phyloP scores from a whole-genome alignment of 2,329 filamentous ascomycete species.

The Xylariaceae sp. region DNA sequence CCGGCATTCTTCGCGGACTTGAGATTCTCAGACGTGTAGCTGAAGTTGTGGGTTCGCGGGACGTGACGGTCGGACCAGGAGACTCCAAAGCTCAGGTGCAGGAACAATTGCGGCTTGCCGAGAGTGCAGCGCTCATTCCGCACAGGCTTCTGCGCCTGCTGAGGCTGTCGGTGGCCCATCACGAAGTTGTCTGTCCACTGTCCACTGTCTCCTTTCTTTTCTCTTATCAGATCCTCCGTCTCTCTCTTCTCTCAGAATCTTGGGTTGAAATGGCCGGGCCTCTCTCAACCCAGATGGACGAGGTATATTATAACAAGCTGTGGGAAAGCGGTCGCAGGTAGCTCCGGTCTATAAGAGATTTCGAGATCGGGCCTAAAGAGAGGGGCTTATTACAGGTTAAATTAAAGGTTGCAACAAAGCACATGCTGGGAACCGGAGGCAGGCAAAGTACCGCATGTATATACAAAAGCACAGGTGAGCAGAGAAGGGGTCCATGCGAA shows the following conservation, averaged over 20 bases:
- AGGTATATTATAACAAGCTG: background rate
- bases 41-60: slow-evolving; percentile 41
- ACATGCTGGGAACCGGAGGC: too few species aligned
- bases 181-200: slow-evolving; percentile 27
- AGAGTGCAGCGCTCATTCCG: slow-evolving; percentile 27
- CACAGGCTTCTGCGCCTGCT: slow-evolving; percentile 16
- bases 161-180: slow-evolving; percentile 9
- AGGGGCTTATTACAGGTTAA: background rate
- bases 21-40: slow-evolving; percentile 43
- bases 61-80: slow-evolving; percentile 43
- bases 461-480: too few species aligned
- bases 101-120: slow-evolving; percentile 42
- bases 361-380: background rate
- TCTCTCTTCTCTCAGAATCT: background rate
- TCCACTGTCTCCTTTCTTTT: background rate
- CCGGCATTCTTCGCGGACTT: slow-evolving; percentile 37
- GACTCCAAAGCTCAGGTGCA: slow-evolving; percentile 49
- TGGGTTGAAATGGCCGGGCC: background rate
- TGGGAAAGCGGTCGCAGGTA: background rate
- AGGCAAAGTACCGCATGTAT: too few species aligned
- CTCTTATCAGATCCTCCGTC: background rate
- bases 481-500: too few species aligned
- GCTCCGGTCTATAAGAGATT: background rate
- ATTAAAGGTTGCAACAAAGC: background rate
- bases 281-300: background rate